Evolutionary conservation across 2,329 filamentous ascomycete genomes (phyloP).

Genomic region (Alternaria panax): DNA sequence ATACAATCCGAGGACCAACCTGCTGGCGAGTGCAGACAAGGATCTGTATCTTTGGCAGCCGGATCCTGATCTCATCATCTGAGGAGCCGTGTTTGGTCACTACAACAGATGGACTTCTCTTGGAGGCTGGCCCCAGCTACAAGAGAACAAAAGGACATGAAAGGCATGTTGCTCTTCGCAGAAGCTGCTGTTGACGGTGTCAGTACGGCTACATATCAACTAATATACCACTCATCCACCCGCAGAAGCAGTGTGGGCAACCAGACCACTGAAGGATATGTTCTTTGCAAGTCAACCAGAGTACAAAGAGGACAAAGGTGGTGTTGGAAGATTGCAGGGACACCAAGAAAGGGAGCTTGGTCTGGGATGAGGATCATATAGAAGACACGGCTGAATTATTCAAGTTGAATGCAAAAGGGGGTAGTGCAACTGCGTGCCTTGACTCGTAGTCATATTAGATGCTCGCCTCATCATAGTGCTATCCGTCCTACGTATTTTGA

Average conservation of each 20-base stretch:
- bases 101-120: neutral
- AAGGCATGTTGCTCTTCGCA: neutral
- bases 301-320: neutral
- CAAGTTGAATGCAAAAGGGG: neutral
- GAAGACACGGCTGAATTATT: neutral
- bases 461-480: too few species aligned
- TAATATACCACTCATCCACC: too few species aligned
- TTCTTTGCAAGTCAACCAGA: neutral
- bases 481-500: too few species aligned
- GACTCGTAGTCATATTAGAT: too few species aligned
- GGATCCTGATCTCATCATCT: slow-evolving; percentile 53
- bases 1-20: slow-evolving; percentile 90
- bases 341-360: neutral
- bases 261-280: neutral
- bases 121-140: neutral
- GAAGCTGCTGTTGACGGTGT: too few species aligned
- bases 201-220: too few species aligned
- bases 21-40: slow-evolving; percentile 88
- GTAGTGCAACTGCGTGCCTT: too few species aligned
- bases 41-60: slow-evolving; percentile 65
- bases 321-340: neutral
- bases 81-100: too few species aligned
- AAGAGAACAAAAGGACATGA: neutral
- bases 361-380: neutral
- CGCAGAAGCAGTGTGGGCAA: neutral